Conservation (phyloP, 768 basidiomycete species). For the Calocera viscosa region DNA sequence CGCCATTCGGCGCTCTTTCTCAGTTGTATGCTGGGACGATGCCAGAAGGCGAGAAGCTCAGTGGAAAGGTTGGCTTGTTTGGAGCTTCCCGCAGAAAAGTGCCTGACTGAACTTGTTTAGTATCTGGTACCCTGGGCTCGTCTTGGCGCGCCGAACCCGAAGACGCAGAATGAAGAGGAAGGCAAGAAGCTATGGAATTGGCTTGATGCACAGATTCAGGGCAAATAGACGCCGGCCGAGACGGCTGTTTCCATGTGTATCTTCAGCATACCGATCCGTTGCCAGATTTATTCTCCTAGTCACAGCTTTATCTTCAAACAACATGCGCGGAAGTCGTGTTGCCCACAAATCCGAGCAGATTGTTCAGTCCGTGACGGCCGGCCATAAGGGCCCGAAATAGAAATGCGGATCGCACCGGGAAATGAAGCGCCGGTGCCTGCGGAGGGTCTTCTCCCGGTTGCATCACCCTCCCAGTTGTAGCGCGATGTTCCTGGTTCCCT, state of each 20-base stretch:
- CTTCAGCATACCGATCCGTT: no score
- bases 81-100: not conserved
- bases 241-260: no score
- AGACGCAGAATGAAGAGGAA: constrained; percentile 3
- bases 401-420: no score
- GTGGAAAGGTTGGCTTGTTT: not conserved
- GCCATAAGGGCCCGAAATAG: not conserved
- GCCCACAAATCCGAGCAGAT: no score
- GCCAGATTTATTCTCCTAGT: not conserved
- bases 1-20: not conserved
- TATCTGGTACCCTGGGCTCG: not conserved
- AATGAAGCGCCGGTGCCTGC: no score
- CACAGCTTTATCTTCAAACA: no score
- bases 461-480: no score
- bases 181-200: constrained; percentile 5
- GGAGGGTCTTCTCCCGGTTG: no score
- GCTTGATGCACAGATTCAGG: not conserved
- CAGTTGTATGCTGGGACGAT: not conserved
- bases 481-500: no score
- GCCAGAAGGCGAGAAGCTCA: not conserved
- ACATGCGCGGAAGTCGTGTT: no score
- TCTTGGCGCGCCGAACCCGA: not conserved
- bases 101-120: not conserved
- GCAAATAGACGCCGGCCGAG: not conserved
- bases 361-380: not conserved